Evolutionary conservation across 2,329 filamentous ascomycete species (phyloP).

Genomic region (Didymella exigua): DNA sequence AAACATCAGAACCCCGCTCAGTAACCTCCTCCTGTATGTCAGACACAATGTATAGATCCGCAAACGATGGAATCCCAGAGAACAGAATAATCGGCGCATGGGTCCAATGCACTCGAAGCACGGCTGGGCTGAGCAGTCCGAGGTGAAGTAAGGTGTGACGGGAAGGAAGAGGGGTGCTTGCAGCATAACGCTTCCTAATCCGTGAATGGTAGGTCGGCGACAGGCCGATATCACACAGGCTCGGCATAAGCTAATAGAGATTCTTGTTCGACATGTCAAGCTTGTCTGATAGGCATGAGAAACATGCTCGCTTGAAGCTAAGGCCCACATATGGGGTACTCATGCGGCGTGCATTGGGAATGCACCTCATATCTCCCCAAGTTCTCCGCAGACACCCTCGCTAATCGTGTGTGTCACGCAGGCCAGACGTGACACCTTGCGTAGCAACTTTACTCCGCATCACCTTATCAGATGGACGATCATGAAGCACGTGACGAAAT

Average conservation of each 20-base stretch:
- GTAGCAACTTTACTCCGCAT: background rate
- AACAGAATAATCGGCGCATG: background rate
- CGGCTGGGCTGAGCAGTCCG: background rate
- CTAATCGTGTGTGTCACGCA: constrained; percentile 1
- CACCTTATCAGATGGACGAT: background rate
- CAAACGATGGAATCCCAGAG: background rate
- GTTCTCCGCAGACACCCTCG: constrained; percentile 1
- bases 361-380: constrained; percentile 2
- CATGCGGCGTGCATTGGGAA: background rate
- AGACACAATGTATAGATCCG: background rate
- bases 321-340: background rate
- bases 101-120: constrained; percentile 3
- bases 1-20: constrained; percentile 17
- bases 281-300: background rate
- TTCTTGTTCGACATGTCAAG: background rate
- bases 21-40: constrained; percentile 4
- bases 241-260: background rate
- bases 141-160: constrained; percentile 6
- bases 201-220: background rate
- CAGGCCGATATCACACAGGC: background rate
- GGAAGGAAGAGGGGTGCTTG: constrained; percentile 6
- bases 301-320: background rate
- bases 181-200: background rate
- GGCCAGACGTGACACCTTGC: background rate
- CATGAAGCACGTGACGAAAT: background rate